Evolutionary conservation across 2,329 filamentous ascomycete genomes (phyloP).

Genomic region (Ophiostoma fasciatum): DNA sequence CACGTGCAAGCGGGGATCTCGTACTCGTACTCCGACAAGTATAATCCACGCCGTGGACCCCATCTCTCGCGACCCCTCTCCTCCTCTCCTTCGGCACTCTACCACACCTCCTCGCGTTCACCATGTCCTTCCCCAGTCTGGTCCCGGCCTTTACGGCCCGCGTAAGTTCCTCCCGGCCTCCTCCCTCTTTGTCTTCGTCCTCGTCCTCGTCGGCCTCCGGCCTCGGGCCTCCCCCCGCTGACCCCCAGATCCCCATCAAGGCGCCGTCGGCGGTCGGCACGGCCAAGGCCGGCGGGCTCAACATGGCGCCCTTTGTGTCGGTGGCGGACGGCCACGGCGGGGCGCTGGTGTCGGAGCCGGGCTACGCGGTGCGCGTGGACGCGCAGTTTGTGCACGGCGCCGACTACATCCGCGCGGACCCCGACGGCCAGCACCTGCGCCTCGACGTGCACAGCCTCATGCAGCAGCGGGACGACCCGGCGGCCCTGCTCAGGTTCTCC

Average conservation of each 20-base stretch:
- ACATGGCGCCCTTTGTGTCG: conserved; percentile 16
- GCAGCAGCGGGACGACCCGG: conserved; percentile 19
- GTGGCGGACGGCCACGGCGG: conserved; percentile 14
- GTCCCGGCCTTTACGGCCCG: conserved; percentile 25
- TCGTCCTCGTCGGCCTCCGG: background rate
- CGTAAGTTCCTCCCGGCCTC: no score
- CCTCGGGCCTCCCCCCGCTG: no score
- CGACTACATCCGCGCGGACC: conserved; percentile 26
- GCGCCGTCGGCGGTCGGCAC: conserved; percentile 17
- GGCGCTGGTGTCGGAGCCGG: conserved; percentile 20
- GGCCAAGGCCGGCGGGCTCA: conserved; percentile 17
- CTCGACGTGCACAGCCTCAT: conserved; percentile 24
- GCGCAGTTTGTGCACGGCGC: conserved; percentile 24
- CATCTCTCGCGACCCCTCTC: no score
- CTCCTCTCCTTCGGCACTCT: background rate
- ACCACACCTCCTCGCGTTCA: conserved; percentile 13
- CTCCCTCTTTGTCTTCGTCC: background rate
- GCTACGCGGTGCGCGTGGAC: conserved; percentile 23
- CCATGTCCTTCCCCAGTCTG: conserved; percentile 25
- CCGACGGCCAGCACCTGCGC: conserved; percentile 20
- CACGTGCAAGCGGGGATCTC: no score
- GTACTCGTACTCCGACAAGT: no score
- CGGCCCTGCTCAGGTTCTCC: conserved; percentile 19
- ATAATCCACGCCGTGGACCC: no score
- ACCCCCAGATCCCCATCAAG: conserved; percentile 14